Evolutionary conservation across 2,329 filamentous ascomycete species (phyloP), one percentile per base, ranked within the genome.

Genomic region (Penicillium sp.): DNA sequence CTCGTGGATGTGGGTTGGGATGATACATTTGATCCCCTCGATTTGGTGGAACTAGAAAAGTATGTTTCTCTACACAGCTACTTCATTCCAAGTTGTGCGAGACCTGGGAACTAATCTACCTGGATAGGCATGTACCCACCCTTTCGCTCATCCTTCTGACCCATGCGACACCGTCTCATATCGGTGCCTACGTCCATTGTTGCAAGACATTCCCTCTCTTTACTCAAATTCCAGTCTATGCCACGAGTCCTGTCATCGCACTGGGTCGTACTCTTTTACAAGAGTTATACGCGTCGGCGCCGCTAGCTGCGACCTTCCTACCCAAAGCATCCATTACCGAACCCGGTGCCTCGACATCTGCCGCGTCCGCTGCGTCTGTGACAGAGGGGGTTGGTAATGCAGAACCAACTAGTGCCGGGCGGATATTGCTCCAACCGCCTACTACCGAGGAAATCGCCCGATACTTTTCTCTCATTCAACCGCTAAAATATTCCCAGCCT

Each of bases 1-100:
- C 85, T 99, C 58, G 88, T 99, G 44, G 94, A 97, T 75, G 90
- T 97, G 49, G 95, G 95, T 63, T 99, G 95, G 95, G 93, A 98
- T 75, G 92, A 96, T 75, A 86, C 86, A 2, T 98, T 99, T 75
- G 91, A 96, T 73, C 86, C 88, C 35, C 86, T 86, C 65, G 91
- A 92, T 82, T 86, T 99, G 56, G 88, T 88, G 70, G 91, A 95
- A 79, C 86, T 99, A 64, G 94, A 98, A 79, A 95, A 92, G 91
- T 96, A 85, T 68, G 84, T 23, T 29, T 38, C 13, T 23, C 23
- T n/a, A n/a, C 19, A 8, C 49, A 21, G 35, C 48, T 19, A 31
- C 17, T 30, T 47, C 38, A 26, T 15, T 30, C n/a, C 21, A 8
- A 26, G 44, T 56, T 45, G 31, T 38, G 7, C 17, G 19, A 56